Conservation (phyloP, 805 yeast genomes). For the Wickerhamomyces strasburgensis region DNA sequence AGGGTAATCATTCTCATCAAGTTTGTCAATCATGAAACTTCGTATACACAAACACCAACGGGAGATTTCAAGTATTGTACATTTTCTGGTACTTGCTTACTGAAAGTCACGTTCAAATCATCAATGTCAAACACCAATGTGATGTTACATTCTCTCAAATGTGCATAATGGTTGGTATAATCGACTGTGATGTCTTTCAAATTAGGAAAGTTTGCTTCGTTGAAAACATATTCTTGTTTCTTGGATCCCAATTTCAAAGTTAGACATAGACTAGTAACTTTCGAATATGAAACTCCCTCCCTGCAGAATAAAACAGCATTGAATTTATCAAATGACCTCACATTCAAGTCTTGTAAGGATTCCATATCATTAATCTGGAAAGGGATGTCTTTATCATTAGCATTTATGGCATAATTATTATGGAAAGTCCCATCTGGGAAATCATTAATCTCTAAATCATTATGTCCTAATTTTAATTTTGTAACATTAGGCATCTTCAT, state of each 20-base stretch:
- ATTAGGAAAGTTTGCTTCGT: constrained; percentile 10
- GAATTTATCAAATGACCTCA: constrained; percentile 15
- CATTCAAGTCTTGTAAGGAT: constrained; percentile 1
- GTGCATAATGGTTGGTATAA: constrained; percentile 19
- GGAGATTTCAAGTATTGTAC: constrained; percentile 10
- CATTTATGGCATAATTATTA: constrained; percentile 2
- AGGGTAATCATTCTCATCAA: neutral
- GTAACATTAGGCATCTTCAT: neutral
- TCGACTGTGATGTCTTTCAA: constrained; percentile 9
- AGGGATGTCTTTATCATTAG: neutral
- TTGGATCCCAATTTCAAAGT: constrained; percentile 4
- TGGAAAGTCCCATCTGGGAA: constrained; percentile 4
- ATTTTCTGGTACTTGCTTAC: constrained; percentile 10
- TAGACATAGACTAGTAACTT: neutral
- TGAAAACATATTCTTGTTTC: constrained; percentile 9
- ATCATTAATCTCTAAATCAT: constrained; percentile 10
- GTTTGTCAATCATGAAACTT: neutral
- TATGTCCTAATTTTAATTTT: constrained; percentile 4
- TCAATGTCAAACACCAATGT: constrained; percentile 8
- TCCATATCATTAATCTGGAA: constrained; percentile 5
- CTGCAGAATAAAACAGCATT: constrained; percentile 6
- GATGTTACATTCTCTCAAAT: constrained; percentile 17
- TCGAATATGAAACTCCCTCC: neutral
- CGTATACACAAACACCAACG: constrained; percentile 7
- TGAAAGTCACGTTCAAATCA: constrained; percentile 8